Evolutionary conservation across 805 yeast species (phyloP), one percentile per base, ranked within the genome.

Genomic region (Candida ponderosae): DNA sequence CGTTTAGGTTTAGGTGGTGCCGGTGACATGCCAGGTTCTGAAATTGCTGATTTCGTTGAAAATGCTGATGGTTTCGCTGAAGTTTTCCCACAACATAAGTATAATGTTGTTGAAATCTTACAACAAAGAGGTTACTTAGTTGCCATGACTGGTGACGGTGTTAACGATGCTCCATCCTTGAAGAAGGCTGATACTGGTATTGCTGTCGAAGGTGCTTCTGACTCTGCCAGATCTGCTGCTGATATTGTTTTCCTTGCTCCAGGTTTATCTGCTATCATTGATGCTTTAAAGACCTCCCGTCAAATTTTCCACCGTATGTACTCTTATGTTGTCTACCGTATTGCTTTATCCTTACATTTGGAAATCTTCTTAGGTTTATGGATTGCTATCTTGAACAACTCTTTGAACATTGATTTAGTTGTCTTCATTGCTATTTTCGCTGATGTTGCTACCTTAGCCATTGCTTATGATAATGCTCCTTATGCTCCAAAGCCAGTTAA

Each of bases 71-170:
- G 96, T 76, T 87, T 87, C 66, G 96, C 96, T 67, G 96, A 87
- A 74, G 96, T 87, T 63, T 87, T 87, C 94, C 96, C 96, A 54
- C 95, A 87, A 76, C 96, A 87, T 76, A 87, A 87, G 74, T 86
- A 84, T 75, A 85, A 81, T 64, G 95, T 89, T 59, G 96, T 87
- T 68, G 95, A 86, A 73, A 85, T 86, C 64, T 77, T 87, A 68
- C 96, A 87, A 76, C 76, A 81, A 65, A 81, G 95, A 78, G 96
- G 96, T 70, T 86, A 83, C 81, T 77, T 87, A 71, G 95, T 88
- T 71, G 96, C 96, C 69, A 87, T 87, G 96, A 87, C 96, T 75
- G 96, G 96, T 83, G 96, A 87, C 65, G 96, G 96, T 85, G 96
- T 87, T 64, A 87, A 87, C 76, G 96, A 87, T 72, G 95, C 96